These are phyloP conservation scores for Crithidia mellificae DNA, from an alignment of 208 protist genomes.

Conservation along the genomic window DNA sequence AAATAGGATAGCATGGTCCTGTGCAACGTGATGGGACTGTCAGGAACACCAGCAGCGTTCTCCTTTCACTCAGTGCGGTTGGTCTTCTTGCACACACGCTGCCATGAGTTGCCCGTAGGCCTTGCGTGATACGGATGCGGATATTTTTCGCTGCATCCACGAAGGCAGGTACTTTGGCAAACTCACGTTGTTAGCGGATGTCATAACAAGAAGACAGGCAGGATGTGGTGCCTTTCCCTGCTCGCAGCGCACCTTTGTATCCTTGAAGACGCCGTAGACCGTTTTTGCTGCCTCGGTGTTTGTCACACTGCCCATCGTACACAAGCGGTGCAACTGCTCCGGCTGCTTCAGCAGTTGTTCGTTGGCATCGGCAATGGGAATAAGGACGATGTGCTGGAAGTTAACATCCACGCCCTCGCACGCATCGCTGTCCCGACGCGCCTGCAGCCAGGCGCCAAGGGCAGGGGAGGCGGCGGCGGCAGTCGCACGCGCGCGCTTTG, in stretches of 20 bases:
- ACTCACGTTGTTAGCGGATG: conserved; percentile 58
- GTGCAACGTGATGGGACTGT: background rate
- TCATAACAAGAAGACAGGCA: conserved; percentile 67
- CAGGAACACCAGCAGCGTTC: too few relatives aligned
- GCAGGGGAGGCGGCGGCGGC: conserved; percentile 3
- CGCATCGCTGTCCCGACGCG: conserved; percentile 4
- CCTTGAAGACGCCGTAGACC: conserved; percentile 45
- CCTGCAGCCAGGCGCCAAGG: conserved; percentile 19
- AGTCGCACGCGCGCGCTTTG: conserved; percentile 1
- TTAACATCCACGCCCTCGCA: conserved; percentile 51
- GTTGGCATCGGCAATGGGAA: conserved; percentile 53
- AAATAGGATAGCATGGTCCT: background rate
- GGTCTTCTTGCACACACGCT: conserved; percentile 10
- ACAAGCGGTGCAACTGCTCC: conserved; percentile 22
- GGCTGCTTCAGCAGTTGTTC: conserved; percentile 36
- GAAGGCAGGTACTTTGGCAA: conserved; percentile 44
- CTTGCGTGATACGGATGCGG: conserved; percentile 38
- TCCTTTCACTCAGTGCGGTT: conserved; percentile 1
- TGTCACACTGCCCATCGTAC: conserved; percentile 48
- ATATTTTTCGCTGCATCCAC: conserved; percentile 50
- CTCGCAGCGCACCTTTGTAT: conserved; percentile 19
- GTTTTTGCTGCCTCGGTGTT: conserved; percentile 33
- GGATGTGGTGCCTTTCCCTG: conserved; percentile 12
- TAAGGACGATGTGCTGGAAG: conserved; percentile 61
- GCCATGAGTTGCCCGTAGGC: conserved; percentile 47